Base-by-base conservation (phyloP, 2,329 filamentous ascomycete genomes). In the Pseudohalonectria lignicola region DNA sequence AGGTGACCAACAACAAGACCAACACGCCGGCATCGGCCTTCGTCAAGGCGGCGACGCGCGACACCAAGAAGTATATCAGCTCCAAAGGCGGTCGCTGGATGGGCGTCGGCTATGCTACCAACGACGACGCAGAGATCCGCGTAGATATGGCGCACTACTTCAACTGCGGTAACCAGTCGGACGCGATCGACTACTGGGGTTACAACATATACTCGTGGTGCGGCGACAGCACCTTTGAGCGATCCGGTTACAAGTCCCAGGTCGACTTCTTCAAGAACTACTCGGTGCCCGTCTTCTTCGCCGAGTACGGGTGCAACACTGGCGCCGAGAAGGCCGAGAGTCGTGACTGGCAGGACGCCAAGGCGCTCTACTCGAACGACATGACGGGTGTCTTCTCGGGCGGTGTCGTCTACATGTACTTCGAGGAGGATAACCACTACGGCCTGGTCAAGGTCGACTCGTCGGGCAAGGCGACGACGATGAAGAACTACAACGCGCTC, bases 171-270 rank as follows among this genome's bases (percentile, higher is more conserved):
- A 61, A 76, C 43, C 56, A 68, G 25, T 64, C 68, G 8, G 62
- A 44, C 64, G 54, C 82, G 43, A 94, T 96, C 48, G 92, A 98
- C 64, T 96, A 93, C 71, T 98, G 88, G 85, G 92, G 92, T 42
- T 96, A 96, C 81, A 98, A 98, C 73, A 94, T 96, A 66, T 98
- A 98, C 74, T 94, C 88, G 38, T 98, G 92, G 92, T 98, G 92
- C 60, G 92, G 90, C 49, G 61, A 88, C 50, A 94, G 85, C 54
- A 76, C 69, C 52, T 92, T 82, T 66, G 55, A 69, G 26, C 56
- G 70, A 42, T 95, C 92, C 4, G 86, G 86, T 39, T 98, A 88
- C 64, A 70, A 81, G 47, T 71, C 78, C 40, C 83, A 90, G 59
- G 87, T 87, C 49, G 62, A 85, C 47, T 90, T 95, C 65, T 98